Evolutionary conservation across 805 yeast species (phyloP).

Genomic region (Metschnikowia rubicola): DNA sequence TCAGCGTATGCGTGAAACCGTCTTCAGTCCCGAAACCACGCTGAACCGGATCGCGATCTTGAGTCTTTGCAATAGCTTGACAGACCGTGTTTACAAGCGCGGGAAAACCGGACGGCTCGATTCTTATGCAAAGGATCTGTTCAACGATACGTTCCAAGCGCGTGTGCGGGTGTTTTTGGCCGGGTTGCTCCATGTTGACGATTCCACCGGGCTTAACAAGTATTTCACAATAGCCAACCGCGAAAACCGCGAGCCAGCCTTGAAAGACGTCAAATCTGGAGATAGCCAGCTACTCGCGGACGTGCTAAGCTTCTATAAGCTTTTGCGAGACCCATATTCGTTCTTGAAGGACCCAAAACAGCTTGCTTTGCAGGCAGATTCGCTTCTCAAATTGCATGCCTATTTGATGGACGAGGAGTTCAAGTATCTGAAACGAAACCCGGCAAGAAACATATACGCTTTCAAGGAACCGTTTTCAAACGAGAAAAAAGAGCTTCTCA

Average conservation of each 20-base stretch:
- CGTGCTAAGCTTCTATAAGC: constrained; percentile 25
- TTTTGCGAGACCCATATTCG: constrained; percentile 36
- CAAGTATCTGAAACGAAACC: constrained; percentile 16
- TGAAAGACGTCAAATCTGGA: constrained; percentile 15
- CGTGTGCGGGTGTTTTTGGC: constrained; percentile 35
- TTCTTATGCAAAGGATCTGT: constrained; percentile 35
- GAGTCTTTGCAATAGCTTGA: constrained; percentile 37
- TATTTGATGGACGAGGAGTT: constrained; percentile 31
- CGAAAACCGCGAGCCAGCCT: constrained; percentile 21
- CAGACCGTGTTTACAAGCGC: constrained; percentile 28
- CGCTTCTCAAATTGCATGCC: constrained; percentile 26
- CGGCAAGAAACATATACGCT: constrained; percentile 18
- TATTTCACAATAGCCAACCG: constrained; percentile 32
- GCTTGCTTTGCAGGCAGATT: constrained; percentile 22
- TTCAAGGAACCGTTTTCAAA: constrained; percentile 17
- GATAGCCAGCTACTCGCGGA: constrained; percentile 32
- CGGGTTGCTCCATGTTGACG: constrained; percentile 35
- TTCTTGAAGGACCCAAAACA: constrained; percentile 24
- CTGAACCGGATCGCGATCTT: constrained; percentile 38
- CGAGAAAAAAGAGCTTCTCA: constrained; percentile 15
- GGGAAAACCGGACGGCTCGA: constrained; percentile 22
- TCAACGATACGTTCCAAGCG: constrained; percentile 36
- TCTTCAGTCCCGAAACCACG: constrained; percentile 27
- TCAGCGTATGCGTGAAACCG: constrained; percentile 17
- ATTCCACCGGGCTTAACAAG: constrained; percentile 44